These are phyloP conservation scores for Setaria italica DNA, from an alignment of 202 grass and related monocot genomes.

Conservation along the genomic window DNA sequence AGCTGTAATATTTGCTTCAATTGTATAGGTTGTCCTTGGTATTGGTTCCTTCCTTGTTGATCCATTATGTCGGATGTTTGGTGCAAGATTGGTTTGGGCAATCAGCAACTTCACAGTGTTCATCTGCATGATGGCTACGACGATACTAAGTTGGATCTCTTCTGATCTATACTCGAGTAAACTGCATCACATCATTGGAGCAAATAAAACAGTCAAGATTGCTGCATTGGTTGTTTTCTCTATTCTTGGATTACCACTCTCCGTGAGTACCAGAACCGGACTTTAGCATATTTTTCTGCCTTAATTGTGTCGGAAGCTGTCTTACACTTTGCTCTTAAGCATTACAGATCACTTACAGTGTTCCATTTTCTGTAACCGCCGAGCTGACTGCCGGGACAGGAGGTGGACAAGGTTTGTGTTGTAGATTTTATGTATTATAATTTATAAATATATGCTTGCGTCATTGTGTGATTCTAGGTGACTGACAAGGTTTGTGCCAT, in stretches of 20 bases:
- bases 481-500: slow-evolving; percentile 23
- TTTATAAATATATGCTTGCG: neutral
- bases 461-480: neutral
- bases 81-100: slow-evolving; percentile 91
- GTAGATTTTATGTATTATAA: neutral
- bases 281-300: slow-evolving; percentile 9
- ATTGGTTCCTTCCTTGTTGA: slow-evolving; percentile 90
- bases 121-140: slow-evolving; percentile 88
- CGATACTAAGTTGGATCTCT: slow-evolving; percentile 80
- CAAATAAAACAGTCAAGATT: slow-evolving; percentile 69
- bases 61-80: slow-evolving; percentile 79
- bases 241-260: slow-evolving; percentile 91
- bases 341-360: slow-evolving; percentile 87
- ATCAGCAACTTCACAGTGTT: slow-evolving; percentile 96
- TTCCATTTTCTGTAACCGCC: slow-evolving; percentile 93
- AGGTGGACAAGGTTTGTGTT: slow-evolving; percentile 88
- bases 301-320: slow-evolving; percentile 25
- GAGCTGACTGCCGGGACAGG: slow-evolving; percentile 88
- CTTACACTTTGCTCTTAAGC: slow-evolving; percentile 30
- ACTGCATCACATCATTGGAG: slow-evolving; percentile 82
- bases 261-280: slow-evolving; percentile 62
- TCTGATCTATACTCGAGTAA: slow-evolving; percentile 57
- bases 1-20: slow-evolving; percentile 38
- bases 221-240: slow-evolving; percentile 82
- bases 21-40: slow-evolving; percentile 85